These are phyloP conservation scores for Pichia sp. DNA, from an alignment of 1,139 yeast species.

Conservation along the genomic window DNA sequence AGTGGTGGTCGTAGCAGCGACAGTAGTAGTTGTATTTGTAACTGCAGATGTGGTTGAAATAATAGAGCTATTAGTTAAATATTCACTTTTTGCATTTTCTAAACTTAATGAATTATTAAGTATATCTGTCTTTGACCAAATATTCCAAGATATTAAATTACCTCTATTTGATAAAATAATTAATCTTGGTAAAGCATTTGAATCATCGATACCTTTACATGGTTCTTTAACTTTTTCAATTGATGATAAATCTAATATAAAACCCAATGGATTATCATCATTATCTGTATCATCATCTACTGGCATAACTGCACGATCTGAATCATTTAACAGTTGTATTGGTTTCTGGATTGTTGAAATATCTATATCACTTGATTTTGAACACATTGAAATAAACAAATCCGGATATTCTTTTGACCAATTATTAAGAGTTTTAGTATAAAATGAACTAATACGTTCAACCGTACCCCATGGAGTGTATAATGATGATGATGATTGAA, in stretches of 20 bases:
- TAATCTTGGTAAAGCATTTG: constrained; percentile 55
- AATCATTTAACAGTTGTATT: constrained; percentile 52
- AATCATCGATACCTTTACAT: constrained; percentile 49
- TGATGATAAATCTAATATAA: constrained; percentile 52
- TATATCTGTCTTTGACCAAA: constrained; percentile 47
- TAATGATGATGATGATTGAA: constrained; percentile 1
- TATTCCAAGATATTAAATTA: constrained; percentile 54
- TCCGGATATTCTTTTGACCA: constrained; percentile 38
- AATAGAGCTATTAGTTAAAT: neutral
- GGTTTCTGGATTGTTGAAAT: constrained; percentile 33
- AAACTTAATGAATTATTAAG: constrained; percentile 28
- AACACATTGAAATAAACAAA: constrained; percentile 45
- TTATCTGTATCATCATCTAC: constrained; percentile 55
- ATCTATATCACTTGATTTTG: constrained; percentile 58
- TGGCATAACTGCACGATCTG: constrained; percentile 67
- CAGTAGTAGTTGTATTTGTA: neutral
- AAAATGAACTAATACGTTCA: constrained; percentile 45
- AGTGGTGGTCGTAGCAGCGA: neutral
- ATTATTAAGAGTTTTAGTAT: constrained; percentile 35
- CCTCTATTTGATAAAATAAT: constrained; percentile 63
- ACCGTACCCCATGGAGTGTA: constrained; percentile 46
- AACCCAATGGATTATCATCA: constrained; percentile 67
- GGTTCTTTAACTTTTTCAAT: constrained; percentile 44
- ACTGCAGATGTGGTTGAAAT: neutral
- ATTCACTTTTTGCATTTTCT: constrained; percentile 8